phyloP scores from a whole-genome alignment of 202 grass and related monocot species.

The Elaeis oleifera region DNA sequence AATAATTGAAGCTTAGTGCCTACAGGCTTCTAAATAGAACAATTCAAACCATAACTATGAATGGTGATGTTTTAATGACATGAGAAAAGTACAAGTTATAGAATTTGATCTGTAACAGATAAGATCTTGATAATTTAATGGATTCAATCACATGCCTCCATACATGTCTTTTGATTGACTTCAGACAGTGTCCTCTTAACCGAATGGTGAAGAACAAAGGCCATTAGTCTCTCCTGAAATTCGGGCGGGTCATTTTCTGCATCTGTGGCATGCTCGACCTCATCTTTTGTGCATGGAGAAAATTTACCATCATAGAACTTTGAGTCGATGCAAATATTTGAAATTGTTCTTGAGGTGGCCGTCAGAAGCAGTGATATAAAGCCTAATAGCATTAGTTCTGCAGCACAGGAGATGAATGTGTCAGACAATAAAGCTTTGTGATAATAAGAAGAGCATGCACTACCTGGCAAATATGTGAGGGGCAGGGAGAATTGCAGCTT shows the following conservation, averaged over 20 bases:
- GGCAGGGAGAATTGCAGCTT: too few species aligned
- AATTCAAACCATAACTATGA: too few species aligned
- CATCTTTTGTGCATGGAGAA: constrained; percentile 65
- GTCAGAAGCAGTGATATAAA: constrained; percentile 90
- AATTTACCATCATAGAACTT: constrained; percentile 72
- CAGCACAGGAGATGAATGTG: constrained; percentile 15
- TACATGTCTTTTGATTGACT: constrained; percentile 32
- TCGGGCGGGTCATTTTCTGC: constrained; percentile 25
- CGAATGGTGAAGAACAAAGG: constrained; percentile 40
- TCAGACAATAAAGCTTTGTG: constrained; percentile 1
- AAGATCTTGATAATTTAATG: neutral
- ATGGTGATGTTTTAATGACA: too few species aligned
- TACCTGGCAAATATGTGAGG: too few species aligned
- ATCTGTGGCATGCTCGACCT: constrained; percentile 47
- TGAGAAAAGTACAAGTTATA: too few species aligned
- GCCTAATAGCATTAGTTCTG: constrained; percentile 93
- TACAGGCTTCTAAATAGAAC: too few species aligned
- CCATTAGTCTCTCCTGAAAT: constrained; percentile 32
- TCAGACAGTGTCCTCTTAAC: constrained; percentile 47
- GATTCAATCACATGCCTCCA: constrained; percentile 37
- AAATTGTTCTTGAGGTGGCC: constrained; percentile 84
- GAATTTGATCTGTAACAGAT: too few species aligned
- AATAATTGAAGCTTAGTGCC: too few species aligned
- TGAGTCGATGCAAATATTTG: constrained; percentile 80
- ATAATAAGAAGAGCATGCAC: neutral